Conservation (phyloP, 805 yeast genomes). For the Cyberlindnera maclurae region DNA sequence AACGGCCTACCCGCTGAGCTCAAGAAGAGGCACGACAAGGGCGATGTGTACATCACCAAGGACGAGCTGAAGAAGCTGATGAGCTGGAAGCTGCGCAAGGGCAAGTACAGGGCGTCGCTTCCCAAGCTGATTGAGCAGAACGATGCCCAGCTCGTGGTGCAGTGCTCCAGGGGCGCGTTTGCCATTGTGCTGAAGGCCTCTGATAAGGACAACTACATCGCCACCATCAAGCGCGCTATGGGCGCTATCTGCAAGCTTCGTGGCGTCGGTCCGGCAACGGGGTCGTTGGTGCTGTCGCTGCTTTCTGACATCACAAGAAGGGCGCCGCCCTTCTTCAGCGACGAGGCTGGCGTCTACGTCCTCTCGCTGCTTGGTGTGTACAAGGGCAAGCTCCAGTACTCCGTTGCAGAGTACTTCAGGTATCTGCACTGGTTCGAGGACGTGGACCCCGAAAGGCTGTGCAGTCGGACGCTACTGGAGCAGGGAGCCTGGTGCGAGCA, state of each 20-base stretch:
- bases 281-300: slow-evolving; percentile 18
- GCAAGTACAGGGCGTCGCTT: slow-evolving; percentile 22
- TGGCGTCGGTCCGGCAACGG: slow-evolving; percentile 26
- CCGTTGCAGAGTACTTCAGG: slow-evolving; percentile 15
- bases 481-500: slow-evolving; percentile 20
- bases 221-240: slow-evolving; percentile 8
- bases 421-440: slow-evolving; percentile 11
- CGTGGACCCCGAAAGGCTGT: slow-evolving; percentile 5
- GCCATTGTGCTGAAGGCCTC: slow-evolving; percentile 2
- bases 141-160: slow-evolving; percentile 7
- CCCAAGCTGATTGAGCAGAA: slow-evolving; percentile 19
- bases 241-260: slow-evolving; percentile 8
- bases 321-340: slow-evolving; percentile 24
- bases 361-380: slow-evolving; percentile 5
- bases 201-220: slow-evolving; percentile 7
- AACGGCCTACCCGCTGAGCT: slow-evolving; percentile 7
- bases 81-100: slow-evolving; percentile 24
- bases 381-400: slow-evolving; percentile 16
- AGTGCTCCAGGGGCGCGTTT: slow-evolving; percentile 11
- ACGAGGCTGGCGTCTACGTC: slow-evolving; percentile 18
- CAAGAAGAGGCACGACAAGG: slow-evolving; percentile 2
- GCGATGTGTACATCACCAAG: slow-evolving; percentile 6
- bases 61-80: slow-evolving; percentile 19
- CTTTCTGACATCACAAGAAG: slow-evolving; percentile 7
- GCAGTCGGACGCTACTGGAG: slow-evolving; percentile 15